Conservation (phyloP, 129 eudicot species). For the Saussurea involucrata region DNA sequence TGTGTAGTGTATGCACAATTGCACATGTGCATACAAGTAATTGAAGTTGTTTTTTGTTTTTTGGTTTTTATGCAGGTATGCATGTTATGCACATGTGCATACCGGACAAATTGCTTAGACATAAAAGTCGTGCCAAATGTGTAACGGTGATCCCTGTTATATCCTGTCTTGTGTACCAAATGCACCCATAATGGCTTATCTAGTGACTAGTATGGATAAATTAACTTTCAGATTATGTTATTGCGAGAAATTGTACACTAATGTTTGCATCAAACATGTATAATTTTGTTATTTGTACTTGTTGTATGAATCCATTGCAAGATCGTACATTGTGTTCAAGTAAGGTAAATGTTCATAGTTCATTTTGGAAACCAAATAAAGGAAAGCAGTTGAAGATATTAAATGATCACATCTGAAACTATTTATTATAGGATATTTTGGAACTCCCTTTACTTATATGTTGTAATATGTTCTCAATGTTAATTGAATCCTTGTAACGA, state of each 20-base stretch:
- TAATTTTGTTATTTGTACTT: background rate
- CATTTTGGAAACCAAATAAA: conserved; percentile 5
- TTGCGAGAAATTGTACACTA: background rate
- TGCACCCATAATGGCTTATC: conserved; percentile 20
- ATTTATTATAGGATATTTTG: background rate
- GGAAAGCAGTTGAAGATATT: background rate
- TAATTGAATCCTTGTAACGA: conserved; percentile 4
- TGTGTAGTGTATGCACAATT: too few relatives aligned
- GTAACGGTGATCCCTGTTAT: too few relatives aligned
- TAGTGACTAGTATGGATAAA: background rate
- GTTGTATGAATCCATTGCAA: background rate
- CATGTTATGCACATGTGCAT: too few relatives aligned
- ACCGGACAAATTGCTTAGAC: too few relatives aligned
- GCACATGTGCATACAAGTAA: too few relatives aligned
- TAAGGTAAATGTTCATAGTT: conserved; percentile 6
- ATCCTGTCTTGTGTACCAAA: too few relatives aligned
- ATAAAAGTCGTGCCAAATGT: too few relatives aligned
- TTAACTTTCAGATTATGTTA: background rate
- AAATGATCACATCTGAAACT: conserved; percentile 6
- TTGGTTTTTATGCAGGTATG: too few relatives aligned
- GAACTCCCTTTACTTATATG: conserved; percentile 9
- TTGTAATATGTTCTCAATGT: background rate
- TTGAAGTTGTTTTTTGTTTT: too few relatives aligned
- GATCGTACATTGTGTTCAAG: background rate
- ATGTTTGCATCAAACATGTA: background rate